A percentile compares a stretch with the other conserved stretches of the same genome.
Conservation (phyloP, 2,329 filamentous ascomycete genomes). For the Claviceps sp. region DNA sequence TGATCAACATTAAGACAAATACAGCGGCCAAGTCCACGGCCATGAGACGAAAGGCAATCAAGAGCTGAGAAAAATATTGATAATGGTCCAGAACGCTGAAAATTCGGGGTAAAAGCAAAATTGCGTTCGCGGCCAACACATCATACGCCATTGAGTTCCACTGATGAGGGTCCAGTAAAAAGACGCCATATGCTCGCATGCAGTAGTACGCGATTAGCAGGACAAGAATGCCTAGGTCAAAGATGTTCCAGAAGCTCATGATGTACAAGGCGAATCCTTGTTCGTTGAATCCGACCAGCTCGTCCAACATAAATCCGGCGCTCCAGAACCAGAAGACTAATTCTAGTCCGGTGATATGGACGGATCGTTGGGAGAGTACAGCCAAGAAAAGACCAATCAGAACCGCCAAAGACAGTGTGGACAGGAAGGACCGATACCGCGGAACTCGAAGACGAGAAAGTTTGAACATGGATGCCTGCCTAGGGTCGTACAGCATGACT, state of each 20-base stretch:
- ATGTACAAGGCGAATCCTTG: constrained; percentile 94
- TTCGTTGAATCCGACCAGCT: constrained; percentile 91
- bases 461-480: constrained; percentile 83
- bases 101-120: constrained; percentile 77
- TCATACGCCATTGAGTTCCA: constrained; percentile 84
- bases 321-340: constrained; percentile 97
- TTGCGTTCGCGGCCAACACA: constrained; percentile 81
- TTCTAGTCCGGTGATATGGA: constrained; percentile 71
- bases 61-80: constrained; percentile 85
- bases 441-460: constrained; percentile 82
- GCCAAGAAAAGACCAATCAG: constrained; percentile 76
- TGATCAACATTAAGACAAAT: constrained; percentile 69
- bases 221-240: constrained; percentile 79
- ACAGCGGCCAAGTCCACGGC: constrained; percentile 78
- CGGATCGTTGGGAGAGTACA: constrained; percentile 62
- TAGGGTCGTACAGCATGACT: constrained; percentile 78
- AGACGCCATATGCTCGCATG: constrained; percentile 75
- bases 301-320: constrained; percentile 91
- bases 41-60: constrained; percentile 92
- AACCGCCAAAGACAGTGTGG: constrained; percentile 74
- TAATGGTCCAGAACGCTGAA: constrained; percentile 93
- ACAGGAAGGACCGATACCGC: constrained; percentile 80
- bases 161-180: constrained; percentile 60
- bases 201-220: constrained; percentile 82
- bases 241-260: constrained; percentile 96